Evolutionary conservation across 306 rosid genomes (phyloP), one percentile per base, ranked within the genome.

Genomic region (Abrus pulchellus): DNA sequence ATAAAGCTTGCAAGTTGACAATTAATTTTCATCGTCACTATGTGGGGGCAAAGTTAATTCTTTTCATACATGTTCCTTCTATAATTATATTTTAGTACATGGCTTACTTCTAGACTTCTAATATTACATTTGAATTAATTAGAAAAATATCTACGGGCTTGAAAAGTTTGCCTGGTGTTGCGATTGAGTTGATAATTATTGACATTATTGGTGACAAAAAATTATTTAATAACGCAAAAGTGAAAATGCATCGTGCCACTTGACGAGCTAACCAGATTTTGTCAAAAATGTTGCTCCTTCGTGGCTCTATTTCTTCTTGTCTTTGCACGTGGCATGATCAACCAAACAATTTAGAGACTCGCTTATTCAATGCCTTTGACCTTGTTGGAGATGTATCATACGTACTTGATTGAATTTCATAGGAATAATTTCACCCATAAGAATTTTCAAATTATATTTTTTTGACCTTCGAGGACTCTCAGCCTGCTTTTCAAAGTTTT

Each of bases 271-370:
- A 20, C 44, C 7, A 33, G 75, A 65, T 29, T 78, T 71, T 64
- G 80, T 71, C 65, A 80, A 71, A 56, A 62, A 30, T 47, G 52
- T 59, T 68, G 57, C 9, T 53, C 65, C 41, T 13, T 28, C 12
- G 20, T 6, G 54, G 20, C 56, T 64, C 56, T n/a, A 36, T 66
- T 66, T 36, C 27, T 44, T 57, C 36, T 52, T 55, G 75, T 70
- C 75, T 83, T 76, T 79, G 76, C 85, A 80, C 87, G 82, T 81
- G 90, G 69, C 79, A 38, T 12, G 56, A 49, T 70, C 76, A 59
- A 74, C 43, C 50, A 3, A 68, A 52, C 48, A 61, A 48, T 43
- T 56, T 65, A 10, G 27, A 55, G 29, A 60, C 65, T 13, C 65
- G 67, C 5, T 56, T 13, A 81, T 80, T 49, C 78, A 71, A 33